Percentiles rank a stretch among this genome's conserved stretches.
Conservation (phyloP, 176 grass and related monocot species). For the Zoysia japonica region DNA sequence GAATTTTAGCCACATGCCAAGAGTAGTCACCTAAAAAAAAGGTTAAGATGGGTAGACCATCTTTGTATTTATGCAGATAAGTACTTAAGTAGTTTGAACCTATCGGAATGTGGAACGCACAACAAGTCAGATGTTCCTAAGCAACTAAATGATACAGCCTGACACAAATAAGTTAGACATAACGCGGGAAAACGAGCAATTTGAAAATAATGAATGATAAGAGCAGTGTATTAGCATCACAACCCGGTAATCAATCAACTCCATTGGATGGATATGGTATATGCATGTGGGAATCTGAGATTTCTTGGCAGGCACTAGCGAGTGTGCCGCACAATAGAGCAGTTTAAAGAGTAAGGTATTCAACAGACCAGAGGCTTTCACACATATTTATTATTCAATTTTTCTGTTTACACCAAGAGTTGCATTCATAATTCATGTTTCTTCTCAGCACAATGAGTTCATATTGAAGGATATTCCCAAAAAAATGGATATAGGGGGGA, state of each 20-base stretch:
- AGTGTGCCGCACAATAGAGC: background rate
- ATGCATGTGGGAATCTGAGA: background rate
- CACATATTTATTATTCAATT: conserved; percentile 26
- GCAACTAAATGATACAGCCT: conserved; percentile 9
- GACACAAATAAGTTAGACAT: background rate
- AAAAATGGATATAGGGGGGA: background rate
- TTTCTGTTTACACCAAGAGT: conserved; percentile 17
- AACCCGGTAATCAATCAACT: background rate
- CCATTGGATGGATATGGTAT: background rate
- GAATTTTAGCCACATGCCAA: background rate
- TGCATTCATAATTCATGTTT: background rate
- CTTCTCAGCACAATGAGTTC: conserved; percentile 11
- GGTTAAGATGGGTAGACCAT: conserved; percentile 10
- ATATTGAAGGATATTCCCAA: conserved; percentile 9
- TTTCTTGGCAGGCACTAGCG: background rate
- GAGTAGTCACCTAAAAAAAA: conserved; percentile 10
- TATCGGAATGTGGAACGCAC: conserved; percentile 14
- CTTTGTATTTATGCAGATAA: conserved; percentile 4
- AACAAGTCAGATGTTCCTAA: conserved; percentile 12
- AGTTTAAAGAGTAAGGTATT: conserved; percentile 17
- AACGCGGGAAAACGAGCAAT: conserved; percentile 6
- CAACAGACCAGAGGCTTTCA: conserved; percentile 5
- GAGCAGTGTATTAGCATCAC: conserved; percentile 15
- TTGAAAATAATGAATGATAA: conserved; percentile 15
- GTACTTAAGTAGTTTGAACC: conserved; percentile 2